Percentiles rank a stretch among this genome's conserved stretches.
Evolutionary conservation across 2,329 filamentous ascomycete genomes (phyloP).

Genomic region (Phoma herbarum): DNA sequence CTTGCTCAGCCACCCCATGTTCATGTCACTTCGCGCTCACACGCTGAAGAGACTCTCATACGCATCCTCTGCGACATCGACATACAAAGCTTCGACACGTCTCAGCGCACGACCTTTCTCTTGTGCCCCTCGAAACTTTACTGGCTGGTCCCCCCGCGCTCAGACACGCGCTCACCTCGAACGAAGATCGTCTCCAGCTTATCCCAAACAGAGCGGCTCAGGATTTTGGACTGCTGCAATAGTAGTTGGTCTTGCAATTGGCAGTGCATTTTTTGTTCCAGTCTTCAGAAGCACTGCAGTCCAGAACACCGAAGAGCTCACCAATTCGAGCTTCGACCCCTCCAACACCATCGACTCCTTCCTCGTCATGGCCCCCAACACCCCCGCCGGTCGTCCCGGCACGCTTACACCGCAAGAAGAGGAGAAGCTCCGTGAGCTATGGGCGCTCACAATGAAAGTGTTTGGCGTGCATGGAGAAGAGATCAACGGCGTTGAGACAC

Average conservation of each 20-base stretch:
- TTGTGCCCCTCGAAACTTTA: conserved; percentile 26
- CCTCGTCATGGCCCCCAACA: conserved; percentile 53
- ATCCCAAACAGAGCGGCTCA: conserved; percentile 35
- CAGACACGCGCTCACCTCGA: conserved; percentile 24
- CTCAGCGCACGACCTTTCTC: conserved; percentile 24
- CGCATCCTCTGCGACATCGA: conserved; percentile 8
- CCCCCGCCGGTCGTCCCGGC: conserved; percentile 76
- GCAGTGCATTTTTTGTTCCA: conserved; percentile 43
- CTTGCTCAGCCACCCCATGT: conserved; percentile 19
- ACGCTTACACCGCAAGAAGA: conserved; percentile 92
- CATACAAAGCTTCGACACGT: conserved; percentile 18
- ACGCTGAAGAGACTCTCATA: conserved; percentile 19
- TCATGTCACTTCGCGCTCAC: conserved; percentile 21
- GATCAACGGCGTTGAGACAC: conserved; percentile 33
- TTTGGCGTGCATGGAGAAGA: conserved; percentile 63
- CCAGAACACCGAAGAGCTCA: conserved; percentile 14
- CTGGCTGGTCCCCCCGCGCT: conserved; percentile 14
- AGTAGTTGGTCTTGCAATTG: conserved; percentile 44
- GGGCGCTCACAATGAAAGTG: conserved; percentile 77
- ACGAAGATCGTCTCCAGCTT: conserved; percentile 1
- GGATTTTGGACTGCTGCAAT: conserved; percentile 39
- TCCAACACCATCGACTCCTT: conserved; percentile 40
- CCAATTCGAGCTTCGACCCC: conserved; percentile 30
- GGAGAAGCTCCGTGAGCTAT: conserved; percentile 86
- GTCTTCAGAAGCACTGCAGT: conserved; percentile 24